Conservation (phyloP, 2,329 filamentous ascomycete genomes). For the Diaporthe longicolla region DNA sequence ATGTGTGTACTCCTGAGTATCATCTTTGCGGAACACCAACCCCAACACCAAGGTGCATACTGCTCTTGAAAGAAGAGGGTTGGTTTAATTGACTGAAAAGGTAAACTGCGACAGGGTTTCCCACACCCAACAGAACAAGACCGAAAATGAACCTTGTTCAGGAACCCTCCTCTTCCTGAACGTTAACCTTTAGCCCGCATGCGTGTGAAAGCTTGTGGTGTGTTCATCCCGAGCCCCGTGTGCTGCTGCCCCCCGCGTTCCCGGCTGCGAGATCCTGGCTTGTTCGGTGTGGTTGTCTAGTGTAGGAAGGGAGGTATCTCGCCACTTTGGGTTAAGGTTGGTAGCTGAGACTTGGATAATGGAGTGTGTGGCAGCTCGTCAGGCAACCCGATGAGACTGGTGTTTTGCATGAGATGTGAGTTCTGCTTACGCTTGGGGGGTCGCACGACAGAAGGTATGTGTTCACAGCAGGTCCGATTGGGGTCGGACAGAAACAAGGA, state of each 20-base stretch:
- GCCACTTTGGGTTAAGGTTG: slow-evolving; percentile 20
- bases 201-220: not conserved
- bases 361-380: not conserved
- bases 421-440: not conserved
- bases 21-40: not conserved
- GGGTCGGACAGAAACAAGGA: not conserved
- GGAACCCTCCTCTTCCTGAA: not conserved
- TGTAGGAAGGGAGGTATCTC: not conserved
- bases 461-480: not conserved
- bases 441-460: not conserved
- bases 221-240: not conserved
- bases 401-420: not conserved
- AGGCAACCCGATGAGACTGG: not conserved
- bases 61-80: not conserved
- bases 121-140: not conserved
- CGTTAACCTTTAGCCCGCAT: slow-evolving; percentile 10
- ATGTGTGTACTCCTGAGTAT: not conserved
- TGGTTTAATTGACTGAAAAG: no score
- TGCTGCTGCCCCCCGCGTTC: no score
- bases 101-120: no score
- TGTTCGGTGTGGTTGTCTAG: not conserved
- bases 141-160: not conserved
- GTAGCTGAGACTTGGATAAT: not conserved
- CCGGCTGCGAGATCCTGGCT: not conserved
- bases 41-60: slow-evolving; percentile 3